Conservation (phyloP, 805 yeast species). For the Kluyveromyces dobzhanskii region DNA sequence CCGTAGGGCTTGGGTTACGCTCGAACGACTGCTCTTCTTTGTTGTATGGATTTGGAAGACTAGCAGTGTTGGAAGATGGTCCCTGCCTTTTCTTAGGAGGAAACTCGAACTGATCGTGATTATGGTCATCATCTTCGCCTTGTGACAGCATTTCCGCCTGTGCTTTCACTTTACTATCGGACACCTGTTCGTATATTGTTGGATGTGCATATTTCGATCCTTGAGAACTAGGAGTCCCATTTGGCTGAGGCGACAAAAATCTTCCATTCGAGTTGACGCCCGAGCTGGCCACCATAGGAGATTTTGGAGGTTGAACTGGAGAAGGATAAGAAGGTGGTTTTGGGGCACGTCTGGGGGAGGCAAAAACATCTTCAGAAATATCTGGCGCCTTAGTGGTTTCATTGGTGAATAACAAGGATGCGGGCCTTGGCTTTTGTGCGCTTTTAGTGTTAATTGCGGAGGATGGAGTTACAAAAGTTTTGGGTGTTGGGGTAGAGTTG, state of each 20-base stretch:
- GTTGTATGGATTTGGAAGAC: conserved; percentile 1
- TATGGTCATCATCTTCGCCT: background rate
- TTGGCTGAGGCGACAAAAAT: conserved; percentile 7
- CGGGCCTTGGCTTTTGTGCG: conserved; percentile 8
- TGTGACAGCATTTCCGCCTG: conserved; percentile 4
- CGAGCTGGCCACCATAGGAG: conserved; percentile 17
- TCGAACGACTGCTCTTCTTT: background rate
- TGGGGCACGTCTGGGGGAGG: conserved; percentile 69
- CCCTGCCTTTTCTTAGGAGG: conserved; percentile 1
- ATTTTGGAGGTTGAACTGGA: conserved; percentile 32
- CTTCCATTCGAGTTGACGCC: background rate
- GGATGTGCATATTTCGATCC: conserved; percentile 14
- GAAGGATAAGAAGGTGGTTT: conserved; percentile 50
- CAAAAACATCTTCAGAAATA: conserved; percentile 32
- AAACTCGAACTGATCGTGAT: background rate
- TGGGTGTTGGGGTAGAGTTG: conserved; percentile 3
- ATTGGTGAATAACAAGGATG: conserved; percentile 8
- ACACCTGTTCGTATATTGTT: conserved; percentile 21
- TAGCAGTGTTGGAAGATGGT: conserved; percentile 5
- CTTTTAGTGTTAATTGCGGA: background rate
- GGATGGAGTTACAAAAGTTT: conserved; percentile 1
- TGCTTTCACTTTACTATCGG: conserved; percentile 1
- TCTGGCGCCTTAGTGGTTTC: conserved; percentile 10
- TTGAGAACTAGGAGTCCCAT: conserved; percentile 4
- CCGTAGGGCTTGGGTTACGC: conserved; percentile 1